Conservation (phyloP, 1,284 basidiomycete species). For the Bondarzewia mesenterica region DNA sequence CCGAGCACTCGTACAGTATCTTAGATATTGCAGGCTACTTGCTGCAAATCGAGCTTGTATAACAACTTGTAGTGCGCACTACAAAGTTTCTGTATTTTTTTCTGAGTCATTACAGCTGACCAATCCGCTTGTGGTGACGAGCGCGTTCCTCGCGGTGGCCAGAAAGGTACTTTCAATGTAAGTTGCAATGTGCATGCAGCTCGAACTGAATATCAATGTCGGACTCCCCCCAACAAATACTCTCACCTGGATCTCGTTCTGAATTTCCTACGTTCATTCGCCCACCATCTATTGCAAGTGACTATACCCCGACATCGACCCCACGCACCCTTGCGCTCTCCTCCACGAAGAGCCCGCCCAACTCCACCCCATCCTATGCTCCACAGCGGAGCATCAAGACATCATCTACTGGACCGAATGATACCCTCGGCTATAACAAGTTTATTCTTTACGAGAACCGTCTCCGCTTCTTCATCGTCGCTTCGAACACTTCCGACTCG, state of each 20-base stretch:
- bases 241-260: not conserved
- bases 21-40: too few relatives aligned
- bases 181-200: too few relatives aligned
- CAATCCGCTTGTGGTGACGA: too few relatives aligned
- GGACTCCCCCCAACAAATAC: not conserved
- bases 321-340: not conserved
- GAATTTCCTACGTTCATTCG: not conserved
- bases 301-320: not conserved
- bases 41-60: too few relatives aligned
- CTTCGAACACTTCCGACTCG: conserved; percentile 77
- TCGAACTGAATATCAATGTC: not conserved
- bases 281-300: not conserved
- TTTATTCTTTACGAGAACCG: conserved; percentile 90
- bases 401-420: not conserved
- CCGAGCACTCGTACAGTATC: too few relatives aligned
- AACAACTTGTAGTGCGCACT: too few relatives aligned
- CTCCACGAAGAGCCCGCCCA: too few relatives aligned
- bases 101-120: too few relatives aligned
- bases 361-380: too few relatives aligned
- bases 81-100: too few relatives aligned
- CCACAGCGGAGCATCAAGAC: conserved; percentile 6
- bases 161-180: not conserved
- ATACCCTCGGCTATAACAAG: conserved; percentile 60
- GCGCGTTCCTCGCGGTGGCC: too few relatives aligned
- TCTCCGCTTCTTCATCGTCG: conserved; percentile 82